Conservation (phyloP, 495 filamentous ascomycete species). For the Trichoderma reesei region DNA sequence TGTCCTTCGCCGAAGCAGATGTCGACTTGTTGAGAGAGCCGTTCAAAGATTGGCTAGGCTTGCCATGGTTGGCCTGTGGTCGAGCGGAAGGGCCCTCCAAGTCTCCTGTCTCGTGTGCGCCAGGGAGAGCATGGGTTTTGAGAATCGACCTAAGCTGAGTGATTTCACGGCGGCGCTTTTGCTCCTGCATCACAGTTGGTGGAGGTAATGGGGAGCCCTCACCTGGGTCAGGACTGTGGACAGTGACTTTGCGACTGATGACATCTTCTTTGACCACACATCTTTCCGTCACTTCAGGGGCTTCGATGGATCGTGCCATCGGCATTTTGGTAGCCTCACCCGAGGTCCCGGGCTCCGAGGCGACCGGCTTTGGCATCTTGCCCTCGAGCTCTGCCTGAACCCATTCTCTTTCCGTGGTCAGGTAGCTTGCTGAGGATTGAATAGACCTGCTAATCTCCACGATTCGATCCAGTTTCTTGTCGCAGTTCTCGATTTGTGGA, state of each 20-base stretch:
- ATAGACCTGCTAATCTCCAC: background rate
- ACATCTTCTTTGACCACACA: background rate
- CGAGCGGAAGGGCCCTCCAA: background rate
- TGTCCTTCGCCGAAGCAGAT: background rate
- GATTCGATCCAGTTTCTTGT: background rate
- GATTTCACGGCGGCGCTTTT: slow-evolving; percentile 3
- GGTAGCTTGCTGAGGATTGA: background rate
- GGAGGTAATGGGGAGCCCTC: background rate
- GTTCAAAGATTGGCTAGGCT: background rate
- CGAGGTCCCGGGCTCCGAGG: background rate
- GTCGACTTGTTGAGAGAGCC: background rate
- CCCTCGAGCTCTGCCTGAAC: background rate
- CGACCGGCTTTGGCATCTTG: background rate
- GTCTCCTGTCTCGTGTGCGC: background rate
- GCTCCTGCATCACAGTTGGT: slow-evolving; percentile 9
- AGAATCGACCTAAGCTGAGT: slow-evolving; percentile 4
- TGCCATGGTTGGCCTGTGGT: background rate
- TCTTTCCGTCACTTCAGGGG: background rate
- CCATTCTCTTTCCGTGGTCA: background rate
- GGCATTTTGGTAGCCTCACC: background rate
- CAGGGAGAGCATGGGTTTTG: background rate
- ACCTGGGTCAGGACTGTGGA: background rate
- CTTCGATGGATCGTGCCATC: background rate
- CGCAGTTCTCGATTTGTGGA: background rate
- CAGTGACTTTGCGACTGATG: background rate